Evolutionary conservation across 2,329 filamentous ascomycete species (phyloP), one percentile per base, ranked within the genome.

Genomic region (Sporothrix schenckii): DNA sequence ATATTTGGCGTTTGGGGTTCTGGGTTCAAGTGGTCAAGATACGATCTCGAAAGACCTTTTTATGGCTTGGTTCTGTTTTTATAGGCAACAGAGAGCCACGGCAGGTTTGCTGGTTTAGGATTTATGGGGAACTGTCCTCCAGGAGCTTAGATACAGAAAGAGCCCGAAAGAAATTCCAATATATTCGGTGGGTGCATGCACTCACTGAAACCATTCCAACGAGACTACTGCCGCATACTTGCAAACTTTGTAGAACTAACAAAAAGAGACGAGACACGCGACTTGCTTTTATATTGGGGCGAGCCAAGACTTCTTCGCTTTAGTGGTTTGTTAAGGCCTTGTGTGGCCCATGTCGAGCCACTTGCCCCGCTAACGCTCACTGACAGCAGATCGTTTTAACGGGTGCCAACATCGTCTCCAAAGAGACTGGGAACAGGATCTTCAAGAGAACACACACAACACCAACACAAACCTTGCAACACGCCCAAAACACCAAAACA

Each of bases 21-120:
- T 44, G 41, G 7, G 39, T 39, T 3, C 27, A 27, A 27, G 27
- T n/a, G 41, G 44, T 30, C 11, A 11, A 21, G 24, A 63, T 19
- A 50, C 1, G 61, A 34, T 65, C 27, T 65, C 2, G 9, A 13
- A 9, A 19, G 44, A 34, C 50, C 24, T 34, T 49, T 50, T n/a
- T 50, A 65, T 50, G 16, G 41, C 3, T 9, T 30, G 24, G 61
- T 7, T 27, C 21, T 44, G 1, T 4, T 19, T 63, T 21, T 58
- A n/a, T 58, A 58, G 24, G 41, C 19, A 58, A 30, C 34, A 19
- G 34, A 10, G 19, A 14, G 19, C 13, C 21, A 44, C 58, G 21
- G 58, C 58, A 63, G 39, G 58, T 27, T 47, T 63, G n/a, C 39
- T n/a, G 58, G 58, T 63, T 47, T 63, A 27, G 58, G 39, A 47